Percentiles rank a stretch among this genome's conserved stretches.
phyloP scores from a whole-genome alignment of 129 eudicot genomes.

The Flaveria trinervia region DNA sequence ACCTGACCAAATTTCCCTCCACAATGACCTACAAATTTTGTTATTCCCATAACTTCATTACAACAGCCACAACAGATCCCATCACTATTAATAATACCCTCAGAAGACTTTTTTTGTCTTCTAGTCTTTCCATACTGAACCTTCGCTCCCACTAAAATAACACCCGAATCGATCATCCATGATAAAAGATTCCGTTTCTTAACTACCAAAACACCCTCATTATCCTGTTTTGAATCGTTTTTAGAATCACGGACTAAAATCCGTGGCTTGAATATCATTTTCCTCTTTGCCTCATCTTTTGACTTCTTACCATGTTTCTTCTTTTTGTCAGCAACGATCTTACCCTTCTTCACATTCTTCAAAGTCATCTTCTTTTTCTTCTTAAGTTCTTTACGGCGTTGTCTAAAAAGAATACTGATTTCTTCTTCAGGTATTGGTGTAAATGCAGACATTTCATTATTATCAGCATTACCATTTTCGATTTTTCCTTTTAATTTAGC shows the following conservation, averaged over 20 bases:
- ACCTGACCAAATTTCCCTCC: conserved; percentile 45
- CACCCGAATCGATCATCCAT: conserved; percentile 89
- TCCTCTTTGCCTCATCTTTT: conserved; percentile 32
- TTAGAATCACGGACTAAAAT: conserved; percentile 59
- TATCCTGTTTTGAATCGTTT: conserved; percentile 43
- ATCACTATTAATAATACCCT: conserved; percentile 63
- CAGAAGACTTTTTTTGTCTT: conserved; percentile 36
- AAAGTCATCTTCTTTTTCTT: conserved; percentile 27
- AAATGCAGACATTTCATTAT: conserved; percentile 49
- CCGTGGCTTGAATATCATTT: conserved; percentile 42
- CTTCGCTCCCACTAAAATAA: conserved; percentile 47
- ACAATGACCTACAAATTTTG: conserved; percentile 64
- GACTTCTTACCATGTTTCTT: conserved; percentile 35
- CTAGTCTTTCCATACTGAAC: conserved; percentile 56
- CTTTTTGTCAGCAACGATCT: conserved; percentile 20
- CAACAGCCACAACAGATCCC: conserved; percentile 81
- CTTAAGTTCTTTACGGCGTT: conserved; percentile 23
- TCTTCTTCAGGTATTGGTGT: conserved; percentile 61
- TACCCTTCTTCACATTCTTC: conserved; percentile 26
- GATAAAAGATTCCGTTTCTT: conserved; percentile 68
- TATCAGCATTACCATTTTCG: conserved; percentile 49
- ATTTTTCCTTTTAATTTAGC: conserved; percentile 47
- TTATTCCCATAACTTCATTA: conserved; percentile 39
- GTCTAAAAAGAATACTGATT: conserved; percentile 56
- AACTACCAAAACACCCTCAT: conserved; percentile 34